These are phyloP conservation scores for Phytopythium montanum DNA, from an alignment of 352 stramenopile species.

Conservation along the genomic window DNA sequence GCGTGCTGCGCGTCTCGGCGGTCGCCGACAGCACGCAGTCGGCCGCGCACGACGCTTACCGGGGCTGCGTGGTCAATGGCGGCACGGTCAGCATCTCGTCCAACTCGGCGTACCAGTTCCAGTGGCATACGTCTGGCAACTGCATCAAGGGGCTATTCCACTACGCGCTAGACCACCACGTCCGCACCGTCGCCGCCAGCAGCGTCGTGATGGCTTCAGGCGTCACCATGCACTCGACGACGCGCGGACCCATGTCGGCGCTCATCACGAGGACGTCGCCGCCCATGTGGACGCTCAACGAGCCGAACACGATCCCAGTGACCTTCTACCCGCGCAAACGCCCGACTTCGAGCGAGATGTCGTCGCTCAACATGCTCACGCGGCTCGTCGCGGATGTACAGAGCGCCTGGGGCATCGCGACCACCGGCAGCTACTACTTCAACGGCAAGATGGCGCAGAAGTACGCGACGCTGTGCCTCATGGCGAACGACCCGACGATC, in stretches of 20 bases:
- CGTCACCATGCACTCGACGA: slow-evolving; percentile 43
- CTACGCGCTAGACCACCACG: slow-evolving; percentile 58
- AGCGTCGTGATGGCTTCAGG: slow-evolving; percentile 31
- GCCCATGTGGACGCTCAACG: slow-evolving; percentile 42
- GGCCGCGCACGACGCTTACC: slow-evolving; percentile 53
- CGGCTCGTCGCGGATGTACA: slow-evolving; percentile 52
- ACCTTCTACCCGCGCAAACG: slow-evolving; percentile 54
- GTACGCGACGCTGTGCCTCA: slow-evolving; percentile 68
- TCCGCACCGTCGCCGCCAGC: slow-evolving; percentile 37
- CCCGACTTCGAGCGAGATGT: slow-evolving; percentile 29
- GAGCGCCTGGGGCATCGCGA: slow-evolving; percentile 45
- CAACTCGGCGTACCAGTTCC: slow-evolving; percentile 50
- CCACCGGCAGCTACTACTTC: slow-evolving; percentile 65
- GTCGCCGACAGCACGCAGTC: slow-evolving; percentile 38
- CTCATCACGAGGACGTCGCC: slow-evolving; percentile 41
- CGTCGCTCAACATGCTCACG: slow-evolving; percentile 33
- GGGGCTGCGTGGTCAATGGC: slow-evolving; percentile 57
- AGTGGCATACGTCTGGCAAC: slow-evolving; percentile 52
- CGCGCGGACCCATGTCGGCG: slow-evolving; percentile 46
- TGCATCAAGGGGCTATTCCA: slow-evolving; percentile 59
- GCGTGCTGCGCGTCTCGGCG: slow-evolving; percentile 37
- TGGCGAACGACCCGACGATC: slow-evolving; percentile 64
- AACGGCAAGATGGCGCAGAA: slow-evolving; percentile 75
- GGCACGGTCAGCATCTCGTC: slow-evolving; percentile 34
- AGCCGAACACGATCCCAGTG: slow-evolving; percentile 39